Conservation (phyloP, 1,284 basidiomycete species). For the Violaceomyces palustris region DNA sequence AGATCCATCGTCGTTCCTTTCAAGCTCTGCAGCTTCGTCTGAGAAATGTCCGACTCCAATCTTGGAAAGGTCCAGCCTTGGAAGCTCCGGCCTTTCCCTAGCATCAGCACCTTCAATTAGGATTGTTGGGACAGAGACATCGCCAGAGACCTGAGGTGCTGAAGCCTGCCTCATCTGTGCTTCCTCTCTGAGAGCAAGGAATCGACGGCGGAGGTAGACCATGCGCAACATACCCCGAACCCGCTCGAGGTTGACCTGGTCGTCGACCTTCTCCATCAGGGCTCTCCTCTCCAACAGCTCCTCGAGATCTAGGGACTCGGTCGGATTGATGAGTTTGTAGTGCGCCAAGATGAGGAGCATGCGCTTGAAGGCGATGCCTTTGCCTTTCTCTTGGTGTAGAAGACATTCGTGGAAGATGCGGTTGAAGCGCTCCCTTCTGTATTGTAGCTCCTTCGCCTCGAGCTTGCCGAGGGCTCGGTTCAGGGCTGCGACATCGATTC, state of each 20-base stretch:
- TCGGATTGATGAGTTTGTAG: slow-evolving; percentile 85
- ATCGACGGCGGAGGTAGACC: slow-evolving; percentile 39
- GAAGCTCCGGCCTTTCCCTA: neutral
- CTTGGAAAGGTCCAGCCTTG: neutral
- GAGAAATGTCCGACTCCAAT: neutral
- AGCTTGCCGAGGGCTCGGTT: slow-evolving; percentile 10
- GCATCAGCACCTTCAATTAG: slow-evolving; percentile 8
- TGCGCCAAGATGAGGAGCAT: slow-evolving; percentile 86
- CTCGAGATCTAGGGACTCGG: slow-evolving; percentile 37
- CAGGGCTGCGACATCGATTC: slow-evolving; percentile 18
- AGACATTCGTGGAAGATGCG: slow-evolving; percentile 47
- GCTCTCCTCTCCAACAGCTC: slow-evolving; percentile 46
- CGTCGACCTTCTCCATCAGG: slow-evolving; percentile 39
- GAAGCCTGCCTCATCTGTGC: slow-evolving; percentile 5
- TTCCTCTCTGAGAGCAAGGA: slow-evolving; percentile 24
- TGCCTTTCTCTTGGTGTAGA: slow-evolving; percentile 59
- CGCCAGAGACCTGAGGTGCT: neutral
- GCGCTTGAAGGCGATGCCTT: slow-evolving; percentile 79
- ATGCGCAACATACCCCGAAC: slow-evolving; percentile 40
- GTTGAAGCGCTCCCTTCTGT: slow-evolving; percentile 41
- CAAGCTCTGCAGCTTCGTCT: no score
- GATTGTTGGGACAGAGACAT: slow-evolving; percentile 6
- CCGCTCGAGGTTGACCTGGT: slow-evolving; percentile 38
- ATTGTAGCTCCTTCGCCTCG: slow-evolving; percentile 30
- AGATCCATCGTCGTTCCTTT: no score